Evolutionary conservation across 2,329 filamentous ascomycete species (phyloP).

Genomic region (Teratosphaeria nubilosa): DNA sequence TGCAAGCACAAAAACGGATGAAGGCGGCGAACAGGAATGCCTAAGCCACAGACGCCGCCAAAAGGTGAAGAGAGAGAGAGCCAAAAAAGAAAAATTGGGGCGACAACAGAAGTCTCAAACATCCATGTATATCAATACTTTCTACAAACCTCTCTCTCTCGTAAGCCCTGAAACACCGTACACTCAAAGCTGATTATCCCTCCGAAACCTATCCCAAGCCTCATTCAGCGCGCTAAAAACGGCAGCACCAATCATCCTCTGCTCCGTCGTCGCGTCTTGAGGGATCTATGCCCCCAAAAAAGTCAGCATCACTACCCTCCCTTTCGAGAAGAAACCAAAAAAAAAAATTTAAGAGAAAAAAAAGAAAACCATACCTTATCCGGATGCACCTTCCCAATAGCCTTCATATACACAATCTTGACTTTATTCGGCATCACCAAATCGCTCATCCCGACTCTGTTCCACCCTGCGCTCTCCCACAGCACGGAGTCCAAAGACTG

Average conservation of each 20-base stretch:
- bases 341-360: too few species aligned
- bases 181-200: conserved; percentile 46
- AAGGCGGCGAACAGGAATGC: too few species aligned
- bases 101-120: too few species aligned
- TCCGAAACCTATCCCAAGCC: conserved; percentile 59
- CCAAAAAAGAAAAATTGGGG: too few species aligned
- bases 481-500: conserved; percentile 80
- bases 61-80: too few species aligned
- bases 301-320: neutral
- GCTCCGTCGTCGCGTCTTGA: conserved; percentile 54
- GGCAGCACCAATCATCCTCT: conserved; percentile 55
- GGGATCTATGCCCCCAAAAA: conserved; percentile 38
- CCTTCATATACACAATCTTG: conserved; percentile 98
- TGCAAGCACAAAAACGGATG: too few species aligned
- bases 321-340: too few species aligned
- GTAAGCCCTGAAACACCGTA: too few species aligned
- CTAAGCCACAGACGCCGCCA: too few species aligned
- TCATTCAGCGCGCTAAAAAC: conserved; percentile 58
- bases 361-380: conserved; percentile 70
- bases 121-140: too few species aligned
- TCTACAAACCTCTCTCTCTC: too few species aligned
- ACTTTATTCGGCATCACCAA: conserved; percentile 87
- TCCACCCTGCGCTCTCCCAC: conserved; percentile 90
- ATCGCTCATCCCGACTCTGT: conserved; percentile 90
- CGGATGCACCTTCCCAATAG: conserved; percentile 94